Percentiles rank a stretch among this genome's conserved stretches.
These are phyloP conservation scores for Linum lewisii DNA, from an alignment of 345 rosid species.

Conservation along the genomic window DNA sequence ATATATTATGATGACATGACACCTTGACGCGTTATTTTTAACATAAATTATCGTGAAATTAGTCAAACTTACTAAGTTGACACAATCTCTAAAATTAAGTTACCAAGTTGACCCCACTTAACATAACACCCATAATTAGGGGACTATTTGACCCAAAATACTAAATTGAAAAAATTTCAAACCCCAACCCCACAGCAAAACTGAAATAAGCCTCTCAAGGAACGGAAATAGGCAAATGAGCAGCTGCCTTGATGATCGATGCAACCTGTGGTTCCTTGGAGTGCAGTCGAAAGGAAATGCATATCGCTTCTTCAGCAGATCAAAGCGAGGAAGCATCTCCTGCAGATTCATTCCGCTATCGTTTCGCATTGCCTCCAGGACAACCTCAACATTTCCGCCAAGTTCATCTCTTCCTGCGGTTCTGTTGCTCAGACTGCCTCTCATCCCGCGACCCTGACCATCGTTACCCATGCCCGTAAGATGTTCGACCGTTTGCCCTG, in stretches of 20 bases:
- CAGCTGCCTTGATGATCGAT: neutral
- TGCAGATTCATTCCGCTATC: slow-evolving; percentile 60
- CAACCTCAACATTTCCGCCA: slow-evolving; percentile 51
- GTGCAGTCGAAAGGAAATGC: slow-evolving; percentile 42
- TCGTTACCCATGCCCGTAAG: slow-evolving; percentile 39
- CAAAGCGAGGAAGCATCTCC: slow-evolving; percentile 25
- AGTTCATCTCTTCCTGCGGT: slow-evolving; percentile 34
- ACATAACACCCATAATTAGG: too few relatives aligned
- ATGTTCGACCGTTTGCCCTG: slow-evolving; percentile 45
- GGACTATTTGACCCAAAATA: too few relatives aligned
- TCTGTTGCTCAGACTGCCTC: slow-evolving; percentile 12
- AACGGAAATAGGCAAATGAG: too few relatives aligned
- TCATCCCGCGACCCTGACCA: slow-evolving; percentile 11
- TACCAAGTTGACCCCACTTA: too few relatives aligned
- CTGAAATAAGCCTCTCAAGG: too few relatives aligned
- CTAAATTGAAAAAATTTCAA: too few relatives aligned
- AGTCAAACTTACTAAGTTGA: too few relatives aligned
- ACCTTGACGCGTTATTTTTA: too few relatives aligned
- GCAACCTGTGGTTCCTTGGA: slow-evolving; percentile 22
- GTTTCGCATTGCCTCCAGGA: slow-evolving; percentile 44
- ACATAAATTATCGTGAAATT: too few relatives aligned
- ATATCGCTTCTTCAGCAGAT: slow-evolving; percentile 39
- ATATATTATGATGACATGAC: too few relatives aligned
- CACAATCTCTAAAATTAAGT: too few relatives aligned
- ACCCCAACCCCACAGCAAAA: too few relatives aligned